Evolutionary conservation across 345 rosid species (phyloP).

Genomic region (Euphorbia lathyris): DNA sequence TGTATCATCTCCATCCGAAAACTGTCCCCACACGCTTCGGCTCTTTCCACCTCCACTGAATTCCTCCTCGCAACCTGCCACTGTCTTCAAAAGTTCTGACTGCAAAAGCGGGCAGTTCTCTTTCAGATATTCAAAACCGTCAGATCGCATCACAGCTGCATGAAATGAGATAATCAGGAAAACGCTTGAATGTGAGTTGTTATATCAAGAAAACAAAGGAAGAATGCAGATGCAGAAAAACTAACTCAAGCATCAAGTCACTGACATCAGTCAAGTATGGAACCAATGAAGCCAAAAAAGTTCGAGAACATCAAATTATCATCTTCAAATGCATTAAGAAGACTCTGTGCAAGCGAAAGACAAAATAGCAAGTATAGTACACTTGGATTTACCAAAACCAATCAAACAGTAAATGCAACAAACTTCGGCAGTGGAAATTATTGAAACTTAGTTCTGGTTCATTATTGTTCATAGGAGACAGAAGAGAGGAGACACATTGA

Average conservation of each 20-base stretch:
- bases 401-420: background rate
- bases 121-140: conserved; percentile 63
- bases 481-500: background rate
- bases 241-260: background rate
- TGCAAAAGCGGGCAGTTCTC: conserved; percentile 65
- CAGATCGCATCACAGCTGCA: conserved; percentile 72
- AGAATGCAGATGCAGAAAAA: background rate
- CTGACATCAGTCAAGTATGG: background rate
- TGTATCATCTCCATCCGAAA: conserved; percentile 65
- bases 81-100: conserved; percentile 67
- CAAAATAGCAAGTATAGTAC: conserved; percentile 3
- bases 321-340: conserved; percentile 2
- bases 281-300: conserved; percentile 16
- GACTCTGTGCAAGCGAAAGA: background rate
- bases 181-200: background rate
- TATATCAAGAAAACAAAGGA: background rate
- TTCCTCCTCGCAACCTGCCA: conserved; percentile 72
- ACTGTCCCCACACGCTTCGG: conserved; percentile 64
- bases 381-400: background rate
- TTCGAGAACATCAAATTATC: conserved; percentile 11
- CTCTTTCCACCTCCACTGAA: conserved; percentile 59
- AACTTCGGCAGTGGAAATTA: background rate
- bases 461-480: background rate
- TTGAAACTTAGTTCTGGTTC: background rate
- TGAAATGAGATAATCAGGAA: conserved; percentile 14